These are phyloP conservation scores for Lachnellula hyalina DNA, from an alignment of 2,329 filamentous ascomycete species.

Conservation along the genomic window DNA sequence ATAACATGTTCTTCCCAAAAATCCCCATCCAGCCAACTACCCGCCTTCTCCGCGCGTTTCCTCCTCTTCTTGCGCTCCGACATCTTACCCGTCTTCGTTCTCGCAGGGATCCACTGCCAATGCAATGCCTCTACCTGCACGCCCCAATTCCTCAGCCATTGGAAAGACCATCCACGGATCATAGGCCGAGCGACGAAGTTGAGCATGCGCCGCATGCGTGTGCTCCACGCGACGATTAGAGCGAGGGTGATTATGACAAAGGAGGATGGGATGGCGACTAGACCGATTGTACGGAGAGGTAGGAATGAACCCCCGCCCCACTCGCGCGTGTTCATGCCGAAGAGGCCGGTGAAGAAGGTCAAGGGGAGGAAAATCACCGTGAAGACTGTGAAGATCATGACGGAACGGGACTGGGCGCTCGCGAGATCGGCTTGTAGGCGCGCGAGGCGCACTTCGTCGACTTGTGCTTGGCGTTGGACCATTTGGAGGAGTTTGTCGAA, in stretches of 20 bases:
- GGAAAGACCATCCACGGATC: not conserved
- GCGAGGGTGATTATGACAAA: constrained; percentile 1
- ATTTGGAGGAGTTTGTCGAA: constrained; percentile 6
- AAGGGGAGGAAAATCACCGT: constrained; percentile 4
- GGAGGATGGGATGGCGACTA: not conserved
- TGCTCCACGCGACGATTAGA: constrained; percentile 1
- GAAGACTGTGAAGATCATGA: constrained; percentile 9
- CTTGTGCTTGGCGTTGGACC: constrained; percentile 8
- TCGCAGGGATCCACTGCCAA: too few relatives aligned
- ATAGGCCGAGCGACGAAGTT: not conserved
- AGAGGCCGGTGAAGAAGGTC: constrained; percentile 7
- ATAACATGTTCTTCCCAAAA: not conserved
- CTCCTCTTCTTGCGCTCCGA: not conserved
- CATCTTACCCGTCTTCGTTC: not conserved
- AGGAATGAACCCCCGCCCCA: constrained; percentile 1
- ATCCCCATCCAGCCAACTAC: constrained; percentile 1
- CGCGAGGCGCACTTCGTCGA: constrained; percentile 8
- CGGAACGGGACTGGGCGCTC: constrained; percentile 3
- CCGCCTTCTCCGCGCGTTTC: not conserved
- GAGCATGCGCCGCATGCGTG: not conserved
- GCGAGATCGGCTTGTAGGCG: constrained; percentile 8
- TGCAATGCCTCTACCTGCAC: not conserved
- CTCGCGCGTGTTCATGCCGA: constrained; percentile 8
- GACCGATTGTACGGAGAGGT: not conserved
- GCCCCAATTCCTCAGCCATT: not conserved